Evolutionary conservation across 306 rosid species (phyloP).

Genomic region (Parietaria judaica): DNA sequence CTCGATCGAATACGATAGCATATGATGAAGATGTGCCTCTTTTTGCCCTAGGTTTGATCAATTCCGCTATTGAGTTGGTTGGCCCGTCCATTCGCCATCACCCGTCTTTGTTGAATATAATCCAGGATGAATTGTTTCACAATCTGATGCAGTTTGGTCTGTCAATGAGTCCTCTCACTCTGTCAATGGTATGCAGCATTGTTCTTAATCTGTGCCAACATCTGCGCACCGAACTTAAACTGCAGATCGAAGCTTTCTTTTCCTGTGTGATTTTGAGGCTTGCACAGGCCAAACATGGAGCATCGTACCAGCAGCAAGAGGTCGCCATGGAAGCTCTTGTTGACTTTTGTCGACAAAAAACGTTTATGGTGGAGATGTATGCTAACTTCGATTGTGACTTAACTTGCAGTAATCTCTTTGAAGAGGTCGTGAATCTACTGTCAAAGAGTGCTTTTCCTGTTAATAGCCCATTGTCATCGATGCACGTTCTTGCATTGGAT

Average conservation of each 20-base stretch:
- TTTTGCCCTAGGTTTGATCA: conserved; percentile 81
- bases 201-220: conserved; percentile 77
- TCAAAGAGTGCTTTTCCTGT: conserved; percentile 92
- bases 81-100: conserved; percentile 79
- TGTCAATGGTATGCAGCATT: conserved; percentile 75
- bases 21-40: conserved; percentile 95
- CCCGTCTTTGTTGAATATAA: conserved; percentile 63
- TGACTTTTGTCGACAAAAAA: conserved; percentile 86
- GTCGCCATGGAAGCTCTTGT: conserved; percentile 94
- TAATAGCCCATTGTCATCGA: conserved; percentile 76
- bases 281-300: conserved; percentile 78
- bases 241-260: conserved; percentile 87
- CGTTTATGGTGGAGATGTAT: conserved; percentile 84
- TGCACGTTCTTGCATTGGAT: conserved; percentile 89
- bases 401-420: conserved; percentile 93
- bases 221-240: conserved; percentile 66
- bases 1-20: conserved; percentile 69
- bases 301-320: conserved; percentile 90
- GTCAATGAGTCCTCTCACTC: conserved; percentile 75
- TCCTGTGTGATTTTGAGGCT: conserved; percentile 85
- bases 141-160: conserved; percentile 84
- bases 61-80: conserved; percentile 86
- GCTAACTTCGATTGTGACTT: conserved; percentile 93
- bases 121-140: conserved; percentile 82
- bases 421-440: conserved; percentile 77